Evolutionary conservation across 1,139 yeast species (phyloP).

Genomic region (Pneumocystis jirovecii): DNA sequence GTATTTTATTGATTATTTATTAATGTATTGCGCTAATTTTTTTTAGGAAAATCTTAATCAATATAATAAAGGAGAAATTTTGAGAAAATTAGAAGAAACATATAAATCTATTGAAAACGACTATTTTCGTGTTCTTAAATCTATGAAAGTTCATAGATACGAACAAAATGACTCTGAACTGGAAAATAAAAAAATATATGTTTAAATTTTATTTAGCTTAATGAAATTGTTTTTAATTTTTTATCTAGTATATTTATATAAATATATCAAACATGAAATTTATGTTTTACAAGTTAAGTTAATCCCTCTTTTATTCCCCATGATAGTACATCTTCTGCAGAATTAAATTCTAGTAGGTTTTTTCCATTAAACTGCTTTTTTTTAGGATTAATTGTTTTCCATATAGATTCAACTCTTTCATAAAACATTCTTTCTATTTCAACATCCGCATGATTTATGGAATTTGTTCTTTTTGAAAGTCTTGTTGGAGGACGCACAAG

Average conservation of each 20-base stretch:
- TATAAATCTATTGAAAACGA: slow-evolving; percentile 54
- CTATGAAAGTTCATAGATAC: slow-evolving; percentile 18
- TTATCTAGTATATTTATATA: background rate
- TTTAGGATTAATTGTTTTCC: slow-evolving; percentile 9
- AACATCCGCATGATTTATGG: slow-evolving; percentile 1
- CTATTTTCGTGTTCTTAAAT: slow-evolving; percentile 41
- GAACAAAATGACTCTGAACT: slow-evolving; percentile 4
- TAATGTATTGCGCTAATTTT: background rate
- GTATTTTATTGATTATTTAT: background rate
- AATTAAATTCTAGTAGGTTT: background rate
- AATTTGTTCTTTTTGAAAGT: background rate
- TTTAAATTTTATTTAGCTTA: background rate
- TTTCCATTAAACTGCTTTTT: background rate
- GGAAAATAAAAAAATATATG: background rate
- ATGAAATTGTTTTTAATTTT: background rate
- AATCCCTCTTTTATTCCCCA: background rate
- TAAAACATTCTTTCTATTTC: slow-evolving; percentile 8
- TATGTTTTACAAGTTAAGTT: background rate
- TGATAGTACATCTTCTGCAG: background rate
- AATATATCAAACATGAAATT: background rate
- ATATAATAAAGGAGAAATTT: slow-evolving; percentile 44
- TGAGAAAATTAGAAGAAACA: slow-evolving; percentile 63
- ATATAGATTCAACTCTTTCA: background rate
- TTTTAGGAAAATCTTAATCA: slow-evolving; percentile 51
- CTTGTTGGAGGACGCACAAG: slow-evolving; percentile 15